Percentiles rank a stretch among this genome's conserved stretches.
Evolutionary conservation across 1,139 yeast genomes (phyloP).

Genomic region (Taiozyma sp.): DNA sequence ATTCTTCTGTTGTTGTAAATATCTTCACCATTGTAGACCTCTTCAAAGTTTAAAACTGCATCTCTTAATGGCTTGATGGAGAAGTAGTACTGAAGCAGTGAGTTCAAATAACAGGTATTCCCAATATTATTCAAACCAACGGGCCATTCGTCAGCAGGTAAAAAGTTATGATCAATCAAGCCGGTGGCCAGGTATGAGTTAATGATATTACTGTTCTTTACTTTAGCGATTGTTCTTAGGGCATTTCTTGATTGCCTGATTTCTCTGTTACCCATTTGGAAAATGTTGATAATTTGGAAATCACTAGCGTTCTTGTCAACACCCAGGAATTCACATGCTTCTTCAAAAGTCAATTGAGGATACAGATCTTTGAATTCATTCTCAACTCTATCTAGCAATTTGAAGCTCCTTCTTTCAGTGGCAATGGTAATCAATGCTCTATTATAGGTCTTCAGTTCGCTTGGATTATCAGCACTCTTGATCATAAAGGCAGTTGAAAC

Average conservation of each 20-base stretch:
- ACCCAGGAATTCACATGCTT: constrained; percentile 42
- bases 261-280: constrained; percentile 34
- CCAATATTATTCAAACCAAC: constrained; percentile 93
- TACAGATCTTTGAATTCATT: constrained; percentile 25
- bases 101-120: constrained; percentile 90
- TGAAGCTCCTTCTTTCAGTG: constrained; percentile 41
- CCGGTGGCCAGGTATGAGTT: constrained; percentile 53
- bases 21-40: constrained; percentile 22
- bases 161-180: constrained; percentile 50
- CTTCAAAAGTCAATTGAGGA: constrained; percentile 24
- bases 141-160: constrained; percentile 72
- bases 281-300: constrained; percentile 50
- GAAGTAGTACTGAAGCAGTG: constrained; percentile 84
- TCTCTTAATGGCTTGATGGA: constrained; percentile 79
- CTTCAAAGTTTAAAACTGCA: constrained; percentile 48
- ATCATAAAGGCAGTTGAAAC: constrained; percentile 67
- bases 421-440: constrained; percentile 61
- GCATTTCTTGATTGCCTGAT: constrained; percentile 46
- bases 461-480: constrained; percentile 48
- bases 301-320: constrained; percentile 45
- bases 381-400: constrained; percentile 30
- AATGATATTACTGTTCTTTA: constrained; percentile 48
- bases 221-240: constrained; percentile 42
- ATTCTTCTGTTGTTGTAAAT: constrained; percentile 50
- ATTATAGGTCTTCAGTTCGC: constrained; percentile 28